Conservation (phyloP, 495 filamentous ascomycete genomes). For the Tuber umbilicatum region DNA sequence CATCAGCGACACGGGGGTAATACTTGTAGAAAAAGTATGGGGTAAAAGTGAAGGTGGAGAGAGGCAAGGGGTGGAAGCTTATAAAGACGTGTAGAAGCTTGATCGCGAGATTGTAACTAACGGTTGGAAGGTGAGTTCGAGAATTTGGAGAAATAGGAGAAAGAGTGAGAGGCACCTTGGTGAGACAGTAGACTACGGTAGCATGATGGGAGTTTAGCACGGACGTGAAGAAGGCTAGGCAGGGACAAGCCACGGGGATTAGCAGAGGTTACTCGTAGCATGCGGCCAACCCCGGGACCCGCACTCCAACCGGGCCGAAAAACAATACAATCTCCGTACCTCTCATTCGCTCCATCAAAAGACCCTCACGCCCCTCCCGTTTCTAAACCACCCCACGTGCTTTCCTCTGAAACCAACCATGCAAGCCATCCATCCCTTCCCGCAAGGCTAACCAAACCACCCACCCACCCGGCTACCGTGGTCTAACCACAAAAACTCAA, state of each 20-base stretch:
- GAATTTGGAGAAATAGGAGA: constrained; percentile 38
- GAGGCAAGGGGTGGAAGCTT: constrained; percentile 39
- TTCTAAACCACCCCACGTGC: background rate
- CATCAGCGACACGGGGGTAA: constrained; percentile 42
- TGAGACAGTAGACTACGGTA: constrained; percentile 39
- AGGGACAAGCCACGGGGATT: constrained; percentile 9
- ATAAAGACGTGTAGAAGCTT: constrained; percentile 10
- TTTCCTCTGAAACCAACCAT: background rate
- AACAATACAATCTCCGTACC: background rate
- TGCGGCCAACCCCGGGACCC: background rate
- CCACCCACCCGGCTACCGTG: background rate
- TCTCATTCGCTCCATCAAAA: background rate
- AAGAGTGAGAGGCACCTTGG: constrained; percentile 42
- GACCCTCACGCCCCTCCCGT: background rate
- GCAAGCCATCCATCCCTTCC: background rate
- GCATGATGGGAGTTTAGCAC: constrained; percentile 44
- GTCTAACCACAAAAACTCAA: background rate
- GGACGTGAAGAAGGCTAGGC: constrained; percentile 33
- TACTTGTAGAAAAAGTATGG: constrained; percentile 38
- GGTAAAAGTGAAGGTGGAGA: constrained; percentile 14
- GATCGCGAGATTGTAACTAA: constrained; percentile 21
- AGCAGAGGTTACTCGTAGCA: too few relatives aligned
- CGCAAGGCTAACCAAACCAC: background rate
- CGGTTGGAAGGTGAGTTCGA: constrained; percentile 12
- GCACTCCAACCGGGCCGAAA: background rate